phyloP scores from a whole-genome alignment of 2,329 filamentous ascomycete species.

The Apiospora phragmitis region DNA sequence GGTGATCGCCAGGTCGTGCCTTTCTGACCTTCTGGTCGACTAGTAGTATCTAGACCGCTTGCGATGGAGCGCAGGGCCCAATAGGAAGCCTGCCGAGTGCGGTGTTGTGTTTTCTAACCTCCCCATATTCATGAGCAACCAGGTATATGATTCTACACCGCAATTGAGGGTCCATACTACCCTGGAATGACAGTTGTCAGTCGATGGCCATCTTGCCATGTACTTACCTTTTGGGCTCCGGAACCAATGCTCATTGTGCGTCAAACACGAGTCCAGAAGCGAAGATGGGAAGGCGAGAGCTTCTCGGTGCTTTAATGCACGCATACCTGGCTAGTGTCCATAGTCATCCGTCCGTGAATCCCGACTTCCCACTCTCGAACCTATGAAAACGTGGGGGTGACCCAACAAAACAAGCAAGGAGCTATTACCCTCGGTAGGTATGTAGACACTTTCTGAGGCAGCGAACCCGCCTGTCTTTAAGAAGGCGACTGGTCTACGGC shows the following conservation, averaged over 20 bases:
- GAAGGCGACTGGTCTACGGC: neutral
- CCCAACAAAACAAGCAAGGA: neutral
- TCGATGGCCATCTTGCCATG: neutral
- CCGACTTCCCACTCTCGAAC: neutral
- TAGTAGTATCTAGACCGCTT: conserved; percentile 16
- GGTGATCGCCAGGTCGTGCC: conserved; percentile 12
- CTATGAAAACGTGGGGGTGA: neutral
- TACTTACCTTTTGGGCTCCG: neutral
- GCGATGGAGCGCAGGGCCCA: conserved; percentile 12
- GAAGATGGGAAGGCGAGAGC: neutral
- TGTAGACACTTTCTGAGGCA: neutral
- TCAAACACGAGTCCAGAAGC: neutral
- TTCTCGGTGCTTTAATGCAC: neutral
- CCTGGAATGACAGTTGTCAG: conserved; percentile 7
- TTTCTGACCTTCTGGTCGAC: neutral
- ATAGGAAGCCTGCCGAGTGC: conserved; percentile 13
- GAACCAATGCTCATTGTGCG: neutral
- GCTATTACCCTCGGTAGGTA: neutral
- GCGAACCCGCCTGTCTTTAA: neutral
- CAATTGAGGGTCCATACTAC: conserved; percentile 11
- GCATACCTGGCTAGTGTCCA: neutral
- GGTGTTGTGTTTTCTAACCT: conserved; percentile 10
- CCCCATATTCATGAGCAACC: conserved; percentile 9
- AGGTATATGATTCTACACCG: conserved; percentile 12
- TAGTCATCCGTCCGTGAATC: neutral